Conservation (phyloP, 1,284 basidiomycete species). For the Phellopilus nigrolimitatus region DNA sequence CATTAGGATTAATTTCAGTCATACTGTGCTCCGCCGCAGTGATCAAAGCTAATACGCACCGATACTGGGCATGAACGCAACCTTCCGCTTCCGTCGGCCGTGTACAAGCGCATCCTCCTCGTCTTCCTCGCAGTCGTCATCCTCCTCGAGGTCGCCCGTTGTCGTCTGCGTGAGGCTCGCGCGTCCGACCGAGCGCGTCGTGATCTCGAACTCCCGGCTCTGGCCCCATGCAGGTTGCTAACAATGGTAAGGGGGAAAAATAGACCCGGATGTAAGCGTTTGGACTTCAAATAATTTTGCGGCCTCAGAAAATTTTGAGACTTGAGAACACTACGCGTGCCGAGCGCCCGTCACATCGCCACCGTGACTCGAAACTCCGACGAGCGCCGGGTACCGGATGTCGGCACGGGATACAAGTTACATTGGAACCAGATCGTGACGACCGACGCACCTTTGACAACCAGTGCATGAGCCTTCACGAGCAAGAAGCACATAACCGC, state of each 20-base stretch:
- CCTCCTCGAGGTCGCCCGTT: conserved; percentile 71
- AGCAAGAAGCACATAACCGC: conserved; percentile 18
- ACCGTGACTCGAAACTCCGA: too few relatives aligned
- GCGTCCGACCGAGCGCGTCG: conserved; percentile 63
- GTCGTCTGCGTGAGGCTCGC: conserved; percentile 60
- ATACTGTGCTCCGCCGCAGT: conserved; percentile 15
- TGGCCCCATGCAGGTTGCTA: conserved; percentile 83
- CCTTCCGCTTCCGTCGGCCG: conserved; percentile 67
- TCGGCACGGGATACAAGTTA: too few relatives aligned
- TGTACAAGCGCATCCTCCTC: conserved; percentile 48
- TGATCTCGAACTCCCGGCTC: conserved; percentile 82
- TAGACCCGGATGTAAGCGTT: neutral
- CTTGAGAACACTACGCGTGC: too few relatives aligned
- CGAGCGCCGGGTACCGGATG: too few relatives aligned
- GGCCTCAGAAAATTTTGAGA: too few relatives aligned
- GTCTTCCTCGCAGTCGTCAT: conserved; percentile 57
- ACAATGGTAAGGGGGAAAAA: neutral
- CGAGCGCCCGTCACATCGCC: too few relatives aligned
- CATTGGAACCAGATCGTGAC: neutral
- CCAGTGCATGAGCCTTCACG: conserved; percentile 76
- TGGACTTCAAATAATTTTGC: neutral
- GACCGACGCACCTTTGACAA: conserved; percentile 56
- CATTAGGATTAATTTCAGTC: conserved; percentile 4
- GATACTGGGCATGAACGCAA: conserved; percentile 69
- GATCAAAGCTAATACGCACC: conserved; percentile 47